These are phyloP conservation scores for Begonia fuchsioides DNA, from an alignment of 306 rosid genomes.

Conservation along the genomic window DNA sequence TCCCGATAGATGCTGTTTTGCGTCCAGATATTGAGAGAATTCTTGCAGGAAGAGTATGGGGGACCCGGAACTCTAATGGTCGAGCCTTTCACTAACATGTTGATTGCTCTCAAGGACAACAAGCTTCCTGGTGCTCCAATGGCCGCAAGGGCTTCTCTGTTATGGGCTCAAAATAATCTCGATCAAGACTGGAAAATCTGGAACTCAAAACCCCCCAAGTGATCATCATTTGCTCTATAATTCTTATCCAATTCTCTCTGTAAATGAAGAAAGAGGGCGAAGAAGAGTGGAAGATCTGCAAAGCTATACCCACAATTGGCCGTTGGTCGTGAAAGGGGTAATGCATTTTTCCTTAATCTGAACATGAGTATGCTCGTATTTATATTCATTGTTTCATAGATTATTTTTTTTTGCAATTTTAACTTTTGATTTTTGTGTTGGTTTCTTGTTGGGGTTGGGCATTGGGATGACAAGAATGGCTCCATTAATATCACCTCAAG, in stretches of 20 bases:
- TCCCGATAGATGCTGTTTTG: too few relatives aligned
- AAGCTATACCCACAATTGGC: background rate
- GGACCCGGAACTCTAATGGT: slow-evolving; percentile 46
- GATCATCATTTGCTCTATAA: slow-evolving; percentile 2
- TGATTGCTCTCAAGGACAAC: slow-evolving; percentile 28
- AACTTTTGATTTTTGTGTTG: too few relatives aligned
- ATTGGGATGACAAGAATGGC: too few relatives aligned
- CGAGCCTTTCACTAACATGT: slow-evolving; percentile 39
- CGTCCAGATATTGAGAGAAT: slow-evolving; percentile 41
- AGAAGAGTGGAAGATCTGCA: slow-evolving; percentile 1
- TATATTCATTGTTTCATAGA: too few relatives aligned
- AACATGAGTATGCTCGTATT: too few relatives aligned
- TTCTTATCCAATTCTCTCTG: background rate
- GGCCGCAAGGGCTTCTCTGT: slow-evolving; percentile 50
- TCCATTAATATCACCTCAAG: too few relatives aligned
- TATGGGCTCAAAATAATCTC: slow-evolving; percentile 55
- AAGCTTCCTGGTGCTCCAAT: slow-evolving; percentile 28
- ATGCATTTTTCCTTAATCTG: too few relatives aligned
- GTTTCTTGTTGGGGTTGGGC: too few relatives aligned
- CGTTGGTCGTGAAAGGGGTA: too few relatives aligned
- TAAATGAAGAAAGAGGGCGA: slow-evolving; percentile 6
- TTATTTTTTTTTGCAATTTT: too few relatives aligned
- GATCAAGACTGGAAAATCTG: slow-evolving; percentile 41
- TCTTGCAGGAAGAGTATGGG: slow-evolving; percentile 35
- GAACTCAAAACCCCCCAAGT: slow-evolving; percentile 24